Conservation (phyloP, 495 filamentous ascomycete species). For the Penicillium antarcticum region DNA sequence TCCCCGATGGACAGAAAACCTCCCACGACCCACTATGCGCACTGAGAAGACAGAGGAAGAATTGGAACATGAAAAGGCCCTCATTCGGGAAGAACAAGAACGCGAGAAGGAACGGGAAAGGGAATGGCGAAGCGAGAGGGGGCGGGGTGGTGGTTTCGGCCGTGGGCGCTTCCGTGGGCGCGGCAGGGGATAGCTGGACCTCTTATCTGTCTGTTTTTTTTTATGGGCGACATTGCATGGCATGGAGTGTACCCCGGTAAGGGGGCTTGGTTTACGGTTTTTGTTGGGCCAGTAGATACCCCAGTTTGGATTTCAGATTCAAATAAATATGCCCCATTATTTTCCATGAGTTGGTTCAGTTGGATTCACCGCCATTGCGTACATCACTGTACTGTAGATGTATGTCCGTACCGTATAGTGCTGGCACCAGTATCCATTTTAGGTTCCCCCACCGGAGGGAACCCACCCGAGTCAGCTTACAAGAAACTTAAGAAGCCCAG, state of each 20-base stretch:
- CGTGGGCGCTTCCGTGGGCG: conserved; percentile 47
- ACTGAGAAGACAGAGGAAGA: conserved; percentile 61
- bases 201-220: conserved; percentile 3
- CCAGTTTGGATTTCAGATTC: conserved; percentile 3
- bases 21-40: conserved; percentile 68
- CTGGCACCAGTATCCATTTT: neutral
- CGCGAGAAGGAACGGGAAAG: conserved; percentile 48
- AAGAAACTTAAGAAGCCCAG: no score
- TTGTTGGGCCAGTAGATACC: conserved; percentile 13
- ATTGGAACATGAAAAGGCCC: conserved; percentile 53
- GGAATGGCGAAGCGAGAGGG: conserved; percentile 48
- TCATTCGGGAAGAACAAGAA: conserved; percentile 52
- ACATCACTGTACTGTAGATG: no score
- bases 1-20: conserved; percentile 67
- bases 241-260: conserved; percentile 4
- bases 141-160: conserved; percentile 47
- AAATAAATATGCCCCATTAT: neutral
- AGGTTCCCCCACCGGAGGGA: neutral
- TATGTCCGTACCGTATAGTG: neutral
- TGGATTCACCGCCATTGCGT: neutral
- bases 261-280: conserved; percentile 3
- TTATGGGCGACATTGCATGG: conserved; percentile 7
- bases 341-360: neutral
- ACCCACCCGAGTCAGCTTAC: neutral
- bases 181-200: conserved; percentile 35